Conservation (phyloP, 2,329 filamentous ascomycete genomes). For the Penicillium rolfsii region DNA sequence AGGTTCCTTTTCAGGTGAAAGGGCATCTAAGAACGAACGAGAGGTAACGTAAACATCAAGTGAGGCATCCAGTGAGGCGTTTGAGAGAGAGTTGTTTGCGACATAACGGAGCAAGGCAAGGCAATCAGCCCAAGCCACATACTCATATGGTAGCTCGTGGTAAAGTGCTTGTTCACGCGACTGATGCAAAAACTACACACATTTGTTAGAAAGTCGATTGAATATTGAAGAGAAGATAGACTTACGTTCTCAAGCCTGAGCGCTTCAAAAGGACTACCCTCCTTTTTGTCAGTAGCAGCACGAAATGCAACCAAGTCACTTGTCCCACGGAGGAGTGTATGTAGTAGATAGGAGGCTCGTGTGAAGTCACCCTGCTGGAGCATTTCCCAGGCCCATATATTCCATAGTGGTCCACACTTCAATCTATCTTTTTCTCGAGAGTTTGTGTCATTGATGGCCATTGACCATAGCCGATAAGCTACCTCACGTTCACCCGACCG, state of each 20-base stretch:
- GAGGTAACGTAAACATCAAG: conserved; percentile 49
- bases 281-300: conserved; percentile 9
- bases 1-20: conserved; percentile 44
- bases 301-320: conserved; percentile 35
- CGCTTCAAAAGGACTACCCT: conserved; percentile 38
- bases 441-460: conserved; percentile 65
- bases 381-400: conserved; percentile 70
- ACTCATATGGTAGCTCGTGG: conserved; percentile 51
- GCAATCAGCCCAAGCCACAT: conserved; percentile 63
- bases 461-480: conserved; percentile 67
- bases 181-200: conserved; percentile 60
- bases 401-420: conserved; percentile 56
- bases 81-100: conserved; percentile 31
- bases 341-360: conserved; percentile 44
- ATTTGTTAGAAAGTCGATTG: conserved; percentile 20
- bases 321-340: conserved; percentile 43
- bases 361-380: conserved; percentile 51
- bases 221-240: conserved; percentile 13
- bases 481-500: conserved; percentile 59
- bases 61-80: conserved; percentile 34
- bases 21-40: conserved; percentile 47
- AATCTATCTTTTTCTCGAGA: conserved; percentile 41
- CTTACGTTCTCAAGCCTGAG: conserved; percentile 48
- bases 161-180: conserved; percentile 62
- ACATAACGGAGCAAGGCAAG: conserved; percentile 71